These are phyloP conservation scores for Backusella australiensis DNA, from an alignment of 192 early-diverging fungal genomes.

Conservation along the genomic window DNA sequence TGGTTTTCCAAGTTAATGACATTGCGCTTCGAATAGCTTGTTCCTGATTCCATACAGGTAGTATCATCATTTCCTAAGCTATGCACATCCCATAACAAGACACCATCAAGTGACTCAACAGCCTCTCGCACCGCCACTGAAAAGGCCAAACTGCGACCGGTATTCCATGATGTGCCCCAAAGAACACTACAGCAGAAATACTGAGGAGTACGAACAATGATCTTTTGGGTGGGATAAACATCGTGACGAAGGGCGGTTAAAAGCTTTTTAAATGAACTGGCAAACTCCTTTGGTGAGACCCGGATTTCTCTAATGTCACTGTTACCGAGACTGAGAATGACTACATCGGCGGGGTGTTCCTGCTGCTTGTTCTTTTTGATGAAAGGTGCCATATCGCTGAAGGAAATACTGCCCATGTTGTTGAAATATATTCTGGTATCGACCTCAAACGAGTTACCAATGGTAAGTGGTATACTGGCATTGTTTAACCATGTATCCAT, in stretches of 20 bases:
- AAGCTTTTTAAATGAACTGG: constrained; percentile 3
- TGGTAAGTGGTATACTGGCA: constrained; percentile 11
- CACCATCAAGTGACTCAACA: background rate
- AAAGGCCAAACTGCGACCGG: constrained; percentile 28
- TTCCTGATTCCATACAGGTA: constrained; percentile 15
- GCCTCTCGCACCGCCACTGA: constrained; percentile 13
- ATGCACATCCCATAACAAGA: constrained; percentile 31
- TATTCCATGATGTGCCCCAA: constrained; percentile 29
- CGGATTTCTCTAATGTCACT: constrained; percentile 16
- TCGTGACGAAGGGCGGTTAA: background rate
- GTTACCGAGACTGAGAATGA: constrained; percentile 28
- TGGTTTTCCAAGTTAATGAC: constrained; percentile 33
- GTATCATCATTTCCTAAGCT: constrained; percentile 22
- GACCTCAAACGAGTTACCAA: constrained; percentile 24
- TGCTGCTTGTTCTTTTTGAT: background rate
- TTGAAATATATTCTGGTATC: constrained; percentile 23
- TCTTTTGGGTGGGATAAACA: constrained; percentile 25
- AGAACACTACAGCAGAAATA: constrained; percentile 20
- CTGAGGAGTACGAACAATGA: constrained; percentile 28
- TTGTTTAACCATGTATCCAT: constrained; percentile 19
- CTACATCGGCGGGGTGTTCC: constrained; percentile 19
- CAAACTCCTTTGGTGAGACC: constrained; percentile 17
- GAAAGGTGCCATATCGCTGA: background rate
- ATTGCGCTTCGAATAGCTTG: constrained; percentile 20
- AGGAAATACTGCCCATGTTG: constrained; percentile 6